Percentiles rank a stretch among this genome's conserved stretches.
Conservation (phyloP, 768 basidiomycete species). For the Calvatia gigantea region DNA sequence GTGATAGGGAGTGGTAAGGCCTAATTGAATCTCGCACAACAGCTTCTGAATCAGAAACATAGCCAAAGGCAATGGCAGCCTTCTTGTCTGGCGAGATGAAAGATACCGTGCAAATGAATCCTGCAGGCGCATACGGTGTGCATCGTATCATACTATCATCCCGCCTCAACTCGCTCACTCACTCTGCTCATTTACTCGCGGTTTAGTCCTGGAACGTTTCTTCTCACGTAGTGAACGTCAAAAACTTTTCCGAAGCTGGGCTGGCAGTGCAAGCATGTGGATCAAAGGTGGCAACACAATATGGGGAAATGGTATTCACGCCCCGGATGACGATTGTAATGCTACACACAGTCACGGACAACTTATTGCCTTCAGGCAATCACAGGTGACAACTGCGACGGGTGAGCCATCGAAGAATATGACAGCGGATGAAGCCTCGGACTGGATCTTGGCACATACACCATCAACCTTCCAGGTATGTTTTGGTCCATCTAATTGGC, state of each 20-base stretch:
- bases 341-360: constrained; percentile 69
- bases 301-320: constrained; percentile 75
- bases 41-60: background rate
- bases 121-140: constrained; percentile 72
- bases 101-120: constrained; percentile 84
- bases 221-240: constrained; percentile 90
- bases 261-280: constrained; percentile 92
- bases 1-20: constrained; percentile 63
- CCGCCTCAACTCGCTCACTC: background rate
- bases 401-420: constrained; percentile 49
- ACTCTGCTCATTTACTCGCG: background rate
- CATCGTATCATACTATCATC: no score
- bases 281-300: constrained; percentile 86
- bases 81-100: constrained; percentile 95
- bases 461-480: constrained; percentile 76
- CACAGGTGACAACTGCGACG: constrained; percentile 18
- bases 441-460: constrained; percentile 82
- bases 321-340: constrained; percentile 72
- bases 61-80: constrained; percentile 94
- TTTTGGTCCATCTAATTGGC: background rate
- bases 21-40: background rate
- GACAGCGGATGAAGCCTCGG: constrained; percentile 70
- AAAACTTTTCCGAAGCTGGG: constrained; percentile 91
- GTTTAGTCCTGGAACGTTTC: constrained; percentile 75
- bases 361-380: constrained; percentile 73